A percentile compares a stretch with the other conserved stretches of the same genome.
phyloP scores from a whole-genome alignment of 208 protist genomes.

The Crithidia brevicula region DNA sequence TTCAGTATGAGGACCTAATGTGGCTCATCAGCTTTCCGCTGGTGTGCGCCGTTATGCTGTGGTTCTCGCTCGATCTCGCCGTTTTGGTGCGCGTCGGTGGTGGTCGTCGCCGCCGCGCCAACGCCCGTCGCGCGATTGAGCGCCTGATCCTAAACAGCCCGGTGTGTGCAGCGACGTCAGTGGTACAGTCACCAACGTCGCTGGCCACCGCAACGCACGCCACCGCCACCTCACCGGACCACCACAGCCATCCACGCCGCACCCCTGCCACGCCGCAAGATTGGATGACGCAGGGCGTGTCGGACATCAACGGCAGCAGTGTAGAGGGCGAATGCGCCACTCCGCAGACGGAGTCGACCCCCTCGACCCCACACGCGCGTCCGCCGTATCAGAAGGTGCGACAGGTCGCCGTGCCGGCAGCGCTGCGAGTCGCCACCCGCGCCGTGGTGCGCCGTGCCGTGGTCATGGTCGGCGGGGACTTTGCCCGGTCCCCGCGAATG shows the following conservation, averaged over 20 bases:
- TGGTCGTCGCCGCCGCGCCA: conserved; percentile 50
- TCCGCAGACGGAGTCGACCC: not conserved
- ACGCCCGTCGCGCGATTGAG: conserved; percentile 51
- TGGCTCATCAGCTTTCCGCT: conserved; percentile 65
- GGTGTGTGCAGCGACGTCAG: conserved; percentile 5
- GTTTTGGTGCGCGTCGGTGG: conserved; percentile 64
- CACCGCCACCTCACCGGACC: not conserved
- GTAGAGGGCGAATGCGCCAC: not conserved
- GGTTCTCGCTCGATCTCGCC: conserved; percentile 68
- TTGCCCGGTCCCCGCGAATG: conserved; percentile 90
- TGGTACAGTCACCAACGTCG: conserved; percentile 10
- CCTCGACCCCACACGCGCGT: not conserved
- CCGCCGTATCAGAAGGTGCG: conserved; percentile 13
- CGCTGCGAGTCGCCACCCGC: conserved; percentile 47
- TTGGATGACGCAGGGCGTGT: too few relatives aligned
- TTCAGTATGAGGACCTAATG: conserved; percentile 62
- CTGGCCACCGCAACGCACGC: not conserved
- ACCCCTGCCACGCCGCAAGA: too few relatives aligned
- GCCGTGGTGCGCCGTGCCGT: conserved; percentile 68
- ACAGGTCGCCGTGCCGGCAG: conserved; percentile 35
- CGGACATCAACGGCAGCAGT: too few relatives aligned
- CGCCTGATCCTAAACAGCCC: conserved; percentile 35
- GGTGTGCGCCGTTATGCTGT: conserved; percentile 50
- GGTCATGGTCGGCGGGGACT: conserved; percentile 90
- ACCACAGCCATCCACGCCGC: too few relatives aligned